Evolutionary conservation across 73 alveolate species (phyloP).

Genomic region (Paraurostyla sp.): DNA sequence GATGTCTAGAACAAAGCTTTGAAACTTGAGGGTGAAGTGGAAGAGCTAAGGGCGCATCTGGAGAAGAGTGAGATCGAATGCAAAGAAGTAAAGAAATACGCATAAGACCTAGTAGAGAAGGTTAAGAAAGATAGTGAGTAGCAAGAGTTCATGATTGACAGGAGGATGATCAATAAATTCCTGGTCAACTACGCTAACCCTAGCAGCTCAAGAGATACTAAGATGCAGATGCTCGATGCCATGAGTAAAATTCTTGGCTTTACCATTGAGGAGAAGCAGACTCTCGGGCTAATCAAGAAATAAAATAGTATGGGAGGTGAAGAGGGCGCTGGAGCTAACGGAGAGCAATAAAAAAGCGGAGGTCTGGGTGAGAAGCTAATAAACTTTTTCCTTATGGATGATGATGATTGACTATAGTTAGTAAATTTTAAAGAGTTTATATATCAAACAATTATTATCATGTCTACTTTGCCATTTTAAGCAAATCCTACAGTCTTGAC

Average conservation of each 20-base stretch:
- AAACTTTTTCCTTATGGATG: constrained; percentile 52
- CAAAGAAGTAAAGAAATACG: constrained; percentile 27
- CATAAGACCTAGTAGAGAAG: constrained; percentile 48
- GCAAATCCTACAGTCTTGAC: constrained; percentile 31
- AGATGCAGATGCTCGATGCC: constrained; percentile 61
- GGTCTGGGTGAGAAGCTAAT: constrained; percentile 45
- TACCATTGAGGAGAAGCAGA: constrained; percentile 59
- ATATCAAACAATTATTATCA: neutral
- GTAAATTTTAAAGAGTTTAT: neutral
- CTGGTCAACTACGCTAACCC: constrained; percentile 66
- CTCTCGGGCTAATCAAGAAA: constrained; percentile 38
- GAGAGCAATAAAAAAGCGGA: neutral
- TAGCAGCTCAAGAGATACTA: neutral
- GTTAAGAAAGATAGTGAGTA: constrained; percentile 56
- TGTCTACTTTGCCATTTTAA: constrained; percentile 17
- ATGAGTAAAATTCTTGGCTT: constrained; percentile 67
- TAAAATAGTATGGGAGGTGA: neutral
- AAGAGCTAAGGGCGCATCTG: neutral
- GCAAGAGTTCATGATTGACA: constrained; percentile 54
- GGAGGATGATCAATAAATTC: constrained; percentile 71
- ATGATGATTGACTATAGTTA: neutral
- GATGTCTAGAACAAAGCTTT: neutral
- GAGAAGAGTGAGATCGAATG: neutral
- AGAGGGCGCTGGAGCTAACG: neutral
- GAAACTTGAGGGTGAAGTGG: neutral